Evolutionary conservation across 805 yeast genomes (phyloP).

Genomic region (Pichia insulana): DNA sequence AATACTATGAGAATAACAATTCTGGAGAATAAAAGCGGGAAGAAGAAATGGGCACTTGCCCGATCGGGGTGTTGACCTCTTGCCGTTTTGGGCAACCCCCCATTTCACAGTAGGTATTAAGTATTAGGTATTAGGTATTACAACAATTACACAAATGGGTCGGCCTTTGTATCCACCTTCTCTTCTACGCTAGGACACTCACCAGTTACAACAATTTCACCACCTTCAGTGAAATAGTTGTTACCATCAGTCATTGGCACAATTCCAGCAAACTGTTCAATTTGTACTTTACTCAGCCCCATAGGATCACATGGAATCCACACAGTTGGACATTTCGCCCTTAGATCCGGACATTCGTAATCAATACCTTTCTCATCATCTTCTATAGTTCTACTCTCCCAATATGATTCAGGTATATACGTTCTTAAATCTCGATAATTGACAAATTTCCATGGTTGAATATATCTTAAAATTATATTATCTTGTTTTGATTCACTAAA

Average conservation of each 20-base stretch:
- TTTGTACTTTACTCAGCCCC: conserved; percentile 64
- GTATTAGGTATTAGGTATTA: no score
- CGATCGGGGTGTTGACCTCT: no score
- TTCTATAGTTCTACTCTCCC: conserved; percentile 36
- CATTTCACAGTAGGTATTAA: no score
- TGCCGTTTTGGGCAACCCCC: no score
- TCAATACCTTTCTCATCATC: conserved; percentile 49
- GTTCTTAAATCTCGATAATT: conserved; percentile 40
- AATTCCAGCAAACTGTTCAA: conserved; percentile 44
- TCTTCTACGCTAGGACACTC: conserved; percentile 41
- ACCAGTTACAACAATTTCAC: conserved; percentile 40
- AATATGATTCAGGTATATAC: conserved; percentile 52
- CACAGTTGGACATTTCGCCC: conserved; percentile 59
- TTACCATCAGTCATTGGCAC: conserved; percentile 62
- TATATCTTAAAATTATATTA: conserved; percentile 33
- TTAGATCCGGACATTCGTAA: conserved; percentile 67
- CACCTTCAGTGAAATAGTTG: conserved; percentile 47
- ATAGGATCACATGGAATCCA: conserved; percentile 91
- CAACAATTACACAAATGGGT: no score
- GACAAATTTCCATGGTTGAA: conserved; percentile 47
- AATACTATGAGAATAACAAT: no score
- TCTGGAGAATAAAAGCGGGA: no score
- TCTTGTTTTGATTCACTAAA: conserved; percentile 14
- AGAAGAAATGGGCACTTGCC: no score
- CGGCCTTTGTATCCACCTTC: no score